Percentiles rank a stretch among this genome's conserved stretches.
Evolutionary conservation across 805 yeast species (phyloP).

Genomic region (Candida ortonii): DNA sequence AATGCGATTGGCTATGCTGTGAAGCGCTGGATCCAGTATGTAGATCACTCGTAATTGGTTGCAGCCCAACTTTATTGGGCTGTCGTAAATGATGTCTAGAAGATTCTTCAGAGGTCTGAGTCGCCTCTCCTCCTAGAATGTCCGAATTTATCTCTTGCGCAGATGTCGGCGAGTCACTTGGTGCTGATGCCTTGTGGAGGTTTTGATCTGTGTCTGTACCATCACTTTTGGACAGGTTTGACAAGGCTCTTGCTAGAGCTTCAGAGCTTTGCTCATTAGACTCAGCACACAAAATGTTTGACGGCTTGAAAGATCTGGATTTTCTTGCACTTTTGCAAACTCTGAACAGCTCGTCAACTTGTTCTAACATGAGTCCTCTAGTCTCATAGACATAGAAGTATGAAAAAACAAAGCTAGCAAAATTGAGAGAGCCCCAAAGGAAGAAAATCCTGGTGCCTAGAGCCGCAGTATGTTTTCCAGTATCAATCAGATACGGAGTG

Average conservation of each 20-base stretch:
- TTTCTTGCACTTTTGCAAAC: slow-evolving; percentile 53
- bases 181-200: too few relatives aligned
- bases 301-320: slow-evolving; percentile 45
- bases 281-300: too few relatives aligned
- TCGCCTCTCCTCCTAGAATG: too few relatives aligned
- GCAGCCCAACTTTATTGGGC: too few relatives aligned
- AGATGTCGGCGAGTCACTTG: too few relatives aligned
- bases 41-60: slow-evolving; percentile 2
- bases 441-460: slow-evolving; percentile 72
- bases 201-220: too few relatives aligned
- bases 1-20: neutral
- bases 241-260: too few relatives aligned
- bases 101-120: neutral
- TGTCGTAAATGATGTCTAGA: too few relatives aligned
- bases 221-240: too few relatives aligned
- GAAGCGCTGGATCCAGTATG: neutral
- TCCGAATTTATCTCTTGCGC: too few relatives aligned
- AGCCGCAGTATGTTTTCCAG: slow-evolving; percentile 64
- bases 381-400: slow-evolving; percentile 76
- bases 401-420: slow-evolving; percentile 55
- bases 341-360: slow-evolving; percentile 71
- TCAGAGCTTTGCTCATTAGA: too few relatives aligned
- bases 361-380: slow-evolving; percentile 74
- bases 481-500: slow-evolving; percentile 73
- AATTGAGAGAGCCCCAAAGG: slow-evolving; percentile 74